Evolutionary conservation across 1,284 basidiomycete species (phyloP).

Genomic region (Porodaedalea pini): DNA sequence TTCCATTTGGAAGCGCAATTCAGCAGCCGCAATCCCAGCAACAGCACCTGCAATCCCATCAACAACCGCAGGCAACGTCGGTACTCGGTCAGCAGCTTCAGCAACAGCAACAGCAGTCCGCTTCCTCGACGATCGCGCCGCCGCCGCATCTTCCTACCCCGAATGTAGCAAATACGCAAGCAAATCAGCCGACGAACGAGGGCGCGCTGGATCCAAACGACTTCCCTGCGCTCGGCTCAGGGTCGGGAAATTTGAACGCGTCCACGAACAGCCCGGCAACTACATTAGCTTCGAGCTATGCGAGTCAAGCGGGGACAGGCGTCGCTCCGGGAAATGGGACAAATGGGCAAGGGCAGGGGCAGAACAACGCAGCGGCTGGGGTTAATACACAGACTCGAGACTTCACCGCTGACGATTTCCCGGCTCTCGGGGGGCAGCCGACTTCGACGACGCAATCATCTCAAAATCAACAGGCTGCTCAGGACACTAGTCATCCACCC

Average conservation of each 20-base stretch:
- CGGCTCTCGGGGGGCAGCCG: constrained; percentile 65
- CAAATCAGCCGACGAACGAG: constrained; percentile 63
- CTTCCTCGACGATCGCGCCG: constrained; percentile 28
- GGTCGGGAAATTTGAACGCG: constrained; percentile 35
- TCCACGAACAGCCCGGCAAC: constrained; percentile 30
- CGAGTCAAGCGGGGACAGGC: constrained; percentile 69
- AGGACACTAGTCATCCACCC: constrained; percentile 52
- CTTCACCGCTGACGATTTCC: constrained; percentile 79
- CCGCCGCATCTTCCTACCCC: constrained; percentile 39
- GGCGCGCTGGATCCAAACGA: constrained; percentile 81
- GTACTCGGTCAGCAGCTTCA: constrained; percentile 31
- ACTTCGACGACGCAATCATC: constrained; percentile 36
- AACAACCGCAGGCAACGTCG: constrained; percentile 21
- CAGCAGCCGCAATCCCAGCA: constrained; percentile 47
- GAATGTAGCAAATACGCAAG: constrained; percentile 46
- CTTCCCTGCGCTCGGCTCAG: constrained; percentile 77
- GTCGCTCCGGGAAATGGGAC: constrained; percentile 33
- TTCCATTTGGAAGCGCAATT: constrained; percentile 53
- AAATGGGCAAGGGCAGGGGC: constrained; percentile 33
- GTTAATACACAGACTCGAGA: constrained; percentile 53
- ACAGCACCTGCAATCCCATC: constrained; percentile 30
- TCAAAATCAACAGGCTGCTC: constrained; percentile 33
- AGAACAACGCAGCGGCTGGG: constrained; percentile 28
- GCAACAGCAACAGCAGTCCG: constrained; percentile 37
- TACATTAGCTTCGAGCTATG: constrained; percentile 56